Conservation (phyloP, 345 rosid genomes). For the Euphorbia peplus region DNA sequence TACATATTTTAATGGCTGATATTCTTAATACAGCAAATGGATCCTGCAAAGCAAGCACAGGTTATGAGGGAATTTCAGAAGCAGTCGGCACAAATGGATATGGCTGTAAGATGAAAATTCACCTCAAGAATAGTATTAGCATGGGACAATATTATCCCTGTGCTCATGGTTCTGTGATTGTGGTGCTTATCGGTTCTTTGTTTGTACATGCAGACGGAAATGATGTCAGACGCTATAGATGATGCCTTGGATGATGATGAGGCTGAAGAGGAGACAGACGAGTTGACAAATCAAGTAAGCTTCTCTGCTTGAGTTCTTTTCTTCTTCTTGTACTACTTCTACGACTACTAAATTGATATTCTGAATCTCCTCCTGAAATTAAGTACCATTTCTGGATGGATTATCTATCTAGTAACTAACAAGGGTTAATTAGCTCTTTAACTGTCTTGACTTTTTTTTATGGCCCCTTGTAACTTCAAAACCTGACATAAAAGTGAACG, state of each 20-base stretch:
- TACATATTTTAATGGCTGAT: not conserved
- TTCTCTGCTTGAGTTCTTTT: constrained; percentile 5
- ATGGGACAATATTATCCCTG: constrained; percentile 4
- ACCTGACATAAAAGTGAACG: no score
- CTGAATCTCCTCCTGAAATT: constrained; percentile 3
- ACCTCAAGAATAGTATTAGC: constrained; percentile 3
- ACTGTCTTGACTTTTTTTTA: no score
- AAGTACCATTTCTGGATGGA: not conserved
- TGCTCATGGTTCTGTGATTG: constrained; percentile 8
- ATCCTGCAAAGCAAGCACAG: constrained; percentile 81
- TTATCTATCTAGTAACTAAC: not conserved
- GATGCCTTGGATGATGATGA: constrained; percentile 85
- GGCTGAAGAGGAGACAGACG: constrained; percentile 95
- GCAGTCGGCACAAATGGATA: constrained; percentile 95
- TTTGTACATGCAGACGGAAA: constrained; percentile 64
- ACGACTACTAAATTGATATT: not conserved
- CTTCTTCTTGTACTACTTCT: not conserved
- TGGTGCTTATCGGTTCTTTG: constrained; percentile 19
- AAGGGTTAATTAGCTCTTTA: no score
- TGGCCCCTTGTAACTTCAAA: no score
- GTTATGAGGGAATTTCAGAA: constrained; percentile 78
- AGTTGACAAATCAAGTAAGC: constrained; percentile 82
- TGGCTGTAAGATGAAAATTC: constrained; percentile 65
- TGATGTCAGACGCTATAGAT: constrained; percentile 94
- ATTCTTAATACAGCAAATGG: constrained; percentile 72